A percentile compares a stretch with the other conserved stretches of the same genome.
These are phyloP conservation scores for Scleroderma citrinum DNA, from an alignment of 768 basidiomycete genomes.

Conservation along the genomic window DNA sequence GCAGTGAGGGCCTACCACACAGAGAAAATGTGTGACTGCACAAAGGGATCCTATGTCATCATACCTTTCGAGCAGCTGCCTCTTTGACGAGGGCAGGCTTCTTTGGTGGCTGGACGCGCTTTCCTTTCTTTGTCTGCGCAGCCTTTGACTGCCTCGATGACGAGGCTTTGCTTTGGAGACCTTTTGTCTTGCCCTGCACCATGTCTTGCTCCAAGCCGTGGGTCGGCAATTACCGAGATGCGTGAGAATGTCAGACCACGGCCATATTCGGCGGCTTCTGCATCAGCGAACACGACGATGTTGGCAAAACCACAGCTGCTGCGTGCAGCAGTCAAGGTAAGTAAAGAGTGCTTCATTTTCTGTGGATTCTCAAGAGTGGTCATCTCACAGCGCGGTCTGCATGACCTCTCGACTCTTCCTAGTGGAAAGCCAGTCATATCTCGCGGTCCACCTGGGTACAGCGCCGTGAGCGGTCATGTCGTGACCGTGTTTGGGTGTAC, in stretches of 20 bases:
- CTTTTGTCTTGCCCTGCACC: slow-evolving; percentile 87
- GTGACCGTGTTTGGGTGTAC: slow-evolving; percentile 98
- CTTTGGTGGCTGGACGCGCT: slow-evolving; percentile 74
- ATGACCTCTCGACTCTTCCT: slow-evolving; percentile 63
- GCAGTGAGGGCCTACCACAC: slow-evolving; percentile 67
- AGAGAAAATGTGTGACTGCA: not conserved
- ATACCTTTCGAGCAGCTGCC: slow-evolving; percentile 67
- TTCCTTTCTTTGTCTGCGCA: slow-evolving; percentile 75
- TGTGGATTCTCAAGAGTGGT: slow-evolving; percentile 4
- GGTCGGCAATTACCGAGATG: slow-evolving; percentile 24
- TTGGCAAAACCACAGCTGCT: slow-evolving; percentile 41
- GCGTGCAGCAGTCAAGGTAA: slow-evolving; percentile 47
- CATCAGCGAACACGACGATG: slow-evolving; percentile 25
- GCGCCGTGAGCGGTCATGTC: slow-evolving; percentile 82
- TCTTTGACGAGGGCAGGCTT: slow-evolving; percentile 68
- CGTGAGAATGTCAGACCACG: slow-evolving; percentile 3
- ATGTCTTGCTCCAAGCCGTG: slow-evolving; percentile 37
- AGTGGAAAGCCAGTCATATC: slow-evolving; percentile 61
- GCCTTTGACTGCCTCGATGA: slow-evolving; percentile 56
- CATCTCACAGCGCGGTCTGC: slow-evolving; percentile 56
- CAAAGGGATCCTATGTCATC: not conserved
- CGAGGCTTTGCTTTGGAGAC: slow-evolving; percentile 51
- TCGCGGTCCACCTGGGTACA: slow-evolving; percentile 77
- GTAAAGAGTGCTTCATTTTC: too few relatives aligned
- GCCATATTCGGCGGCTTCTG: slow-evolving; percentile 1